Base-by-base conservation (phyloP, 169 alveolate species). In the Plasmodium yoelii region DNA sequence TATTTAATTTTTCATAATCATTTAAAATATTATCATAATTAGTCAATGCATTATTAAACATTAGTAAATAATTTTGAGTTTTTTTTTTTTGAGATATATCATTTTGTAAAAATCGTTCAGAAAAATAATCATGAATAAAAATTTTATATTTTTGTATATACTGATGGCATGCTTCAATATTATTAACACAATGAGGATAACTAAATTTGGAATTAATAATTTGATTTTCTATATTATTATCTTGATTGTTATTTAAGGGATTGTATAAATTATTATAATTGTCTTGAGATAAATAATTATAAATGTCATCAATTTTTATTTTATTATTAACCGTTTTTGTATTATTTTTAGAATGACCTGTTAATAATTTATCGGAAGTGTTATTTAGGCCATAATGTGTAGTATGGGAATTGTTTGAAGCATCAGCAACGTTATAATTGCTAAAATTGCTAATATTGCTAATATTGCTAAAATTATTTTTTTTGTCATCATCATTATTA, bases 141-240 rank as follows among this genome's bases (percentile, higher is more conserved):
- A 19, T 22, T 28, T 82, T 82, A 26, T 67, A 82, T 26, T 82
- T 82, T 42, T 82, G 90, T 15, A 82, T 82, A 60, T 82, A 82
- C 19, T 67, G 80, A 70, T 67, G 49, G 55, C 90, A 82, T 9
- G 90, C 34, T n/a, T 82, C 90, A 6, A 82, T 67, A 47, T 82
- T 82, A 72, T 82, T 82, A n/a, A 82, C 42, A 15, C 90, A 67
- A 39, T 82, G 90, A 1, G 86, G 90, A 26, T 82, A 82, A 61
- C 82, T 65, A 60, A 68, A 82, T 39, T 82, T 82, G 22, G 90
- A 82, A 26, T 46, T 82, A 28, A 82, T 82, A 6, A 60, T 61
- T 69, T 82, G 86, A 49, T 47, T 18, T 15, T 67, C 56, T 28
- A 82, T 59, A 34, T 34, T 22, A 73, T 73, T 82, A 44, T 61